These are phyloP conservation scores for Pseudogymnoascus sp. DNA, from an alignment of 2,329 filamentous ascomycete species.

Conservation along the genomic window DNA sequence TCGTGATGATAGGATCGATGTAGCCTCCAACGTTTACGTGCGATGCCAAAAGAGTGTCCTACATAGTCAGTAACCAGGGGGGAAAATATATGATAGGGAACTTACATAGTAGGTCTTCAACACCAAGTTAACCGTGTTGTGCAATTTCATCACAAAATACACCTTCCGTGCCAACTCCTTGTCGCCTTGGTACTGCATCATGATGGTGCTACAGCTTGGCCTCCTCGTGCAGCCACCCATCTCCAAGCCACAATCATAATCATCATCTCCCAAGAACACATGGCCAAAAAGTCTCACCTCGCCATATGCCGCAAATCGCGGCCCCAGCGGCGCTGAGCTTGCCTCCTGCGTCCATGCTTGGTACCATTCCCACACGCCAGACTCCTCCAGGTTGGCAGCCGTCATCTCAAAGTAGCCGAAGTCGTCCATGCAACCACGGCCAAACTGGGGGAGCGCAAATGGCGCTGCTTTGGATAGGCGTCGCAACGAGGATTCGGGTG, in stretches of 20 bases:
- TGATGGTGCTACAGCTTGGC: not conserved
- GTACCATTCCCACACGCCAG: not conserved
- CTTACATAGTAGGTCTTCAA: constrained; percentile 8
- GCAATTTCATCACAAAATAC: constrained; percentile 8
- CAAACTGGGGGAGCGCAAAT: not conserved
- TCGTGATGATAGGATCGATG: not conserved
- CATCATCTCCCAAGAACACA: not conserved
- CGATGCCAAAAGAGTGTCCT: not conserved
- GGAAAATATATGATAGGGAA: not conserved
- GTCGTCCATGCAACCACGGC: constrained; percentile 3
- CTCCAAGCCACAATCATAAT: constrained; percentile 4
- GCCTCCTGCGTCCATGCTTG: not conserved
- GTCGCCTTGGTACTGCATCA: not conserved
- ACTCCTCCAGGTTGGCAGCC: not conserved
- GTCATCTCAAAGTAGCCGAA: constrained; percentile 7
- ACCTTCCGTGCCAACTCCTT: constrained; percentile 7
- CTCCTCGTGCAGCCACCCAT: constrained; percentile 1
- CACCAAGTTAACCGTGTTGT: constrained; percentile 6
- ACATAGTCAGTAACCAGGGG: not conserved
- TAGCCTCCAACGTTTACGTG: not conserved
- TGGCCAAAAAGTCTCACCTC: constrained; percentile 2
- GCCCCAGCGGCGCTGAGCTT: not conserved
- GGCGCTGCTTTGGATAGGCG: not conserved
- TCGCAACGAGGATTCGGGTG: not conserved
- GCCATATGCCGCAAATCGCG: not conserved